phyloP scores from a whole-genome alignment of 345 rosid species.

The Arabis alpina region DNA sequence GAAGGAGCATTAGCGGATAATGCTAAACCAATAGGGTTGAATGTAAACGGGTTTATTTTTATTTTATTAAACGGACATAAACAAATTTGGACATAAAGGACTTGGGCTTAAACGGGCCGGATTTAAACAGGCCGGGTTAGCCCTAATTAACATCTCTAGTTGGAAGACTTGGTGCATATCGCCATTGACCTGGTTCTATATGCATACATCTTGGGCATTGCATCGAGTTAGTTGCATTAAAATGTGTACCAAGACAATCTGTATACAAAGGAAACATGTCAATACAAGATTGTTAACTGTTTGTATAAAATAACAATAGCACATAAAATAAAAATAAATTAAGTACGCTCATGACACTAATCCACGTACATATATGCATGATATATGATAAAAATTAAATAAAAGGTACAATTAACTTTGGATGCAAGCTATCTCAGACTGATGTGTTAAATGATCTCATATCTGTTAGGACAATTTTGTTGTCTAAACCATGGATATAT shows the following conservation, averaged over 20 bases:
- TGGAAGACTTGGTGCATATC: not conserved
- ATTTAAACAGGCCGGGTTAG: too few relatives aligned
- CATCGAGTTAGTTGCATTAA: not conserved
- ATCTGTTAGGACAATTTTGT: not conserved
- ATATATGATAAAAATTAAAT: not conserved
- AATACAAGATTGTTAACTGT: not conserved
- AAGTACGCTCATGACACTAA: not conserved
- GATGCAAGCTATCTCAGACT: not conserved
- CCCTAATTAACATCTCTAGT: not conserved
- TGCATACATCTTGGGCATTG: constrained; percentile 11
- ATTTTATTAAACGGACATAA: too few relatives aligned
- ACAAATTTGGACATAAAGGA: too few relatives aligned
- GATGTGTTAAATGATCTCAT: not conserved
- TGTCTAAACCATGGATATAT: not conserved
- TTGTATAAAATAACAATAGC: not conserved
- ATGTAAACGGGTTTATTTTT: too few relatives aligned
- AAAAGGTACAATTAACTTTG: not conserved
- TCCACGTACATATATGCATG: not conserved
- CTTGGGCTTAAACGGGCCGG: too few relatives aligned
- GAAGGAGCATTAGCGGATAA: too few relatives aligned
- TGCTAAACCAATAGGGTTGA: too few relatives aligned
- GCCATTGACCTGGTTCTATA: constrained; percentile 22
- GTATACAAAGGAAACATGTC: not conserved
- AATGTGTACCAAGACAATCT: constrained; percentile 9
- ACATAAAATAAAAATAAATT: not conserved